These are phyloP conservation scores for Crithidia fasciculata DNA, from an alignment of 208 protist genomes.

Conservation along the genomic window DNA sequence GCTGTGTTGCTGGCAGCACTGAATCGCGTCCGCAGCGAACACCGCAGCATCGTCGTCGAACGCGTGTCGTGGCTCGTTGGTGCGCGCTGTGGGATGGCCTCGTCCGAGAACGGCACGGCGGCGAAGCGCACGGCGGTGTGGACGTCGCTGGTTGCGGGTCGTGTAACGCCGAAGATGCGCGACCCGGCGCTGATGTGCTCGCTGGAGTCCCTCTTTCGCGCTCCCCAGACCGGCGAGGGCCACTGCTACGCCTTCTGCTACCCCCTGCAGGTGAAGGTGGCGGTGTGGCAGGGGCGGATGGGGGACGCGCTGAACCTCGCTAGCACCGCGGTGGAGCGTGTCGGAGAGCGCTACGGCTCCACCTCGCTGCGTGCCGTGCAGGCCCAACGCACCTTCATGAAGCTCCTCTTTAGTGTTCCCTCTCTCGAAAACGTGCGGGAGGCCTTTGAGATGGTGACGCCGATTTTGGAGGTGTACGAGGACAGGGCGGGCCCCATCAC, in stretches of 20 bases:
- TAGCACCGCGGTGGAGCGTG: constrained; percentile 34
- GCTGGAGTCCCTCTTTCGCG: constrained; percentile 57
- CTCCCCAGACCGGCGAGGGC: constrained; percentile 44
- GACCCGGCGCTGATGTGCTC: constrained; percentile 43
- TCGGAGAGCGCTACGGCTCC: constrained; percentile 32
- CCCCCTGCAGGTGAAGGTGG: constrained; percentile 64
- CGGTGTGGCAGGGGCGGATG: constrained; percentile 60
- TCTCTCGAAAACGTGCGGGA: constrained; percentile 45
- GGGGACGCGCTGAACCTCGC: constrained; percentile 57
- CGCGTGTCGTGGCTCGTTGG: constrained; percentile 69
- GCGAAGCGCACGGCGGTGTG: constrained; percentile 37
- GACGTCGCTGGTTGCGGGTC: constrained; percentile 43
- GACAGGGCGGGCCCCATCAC: constrained; percentile 57
- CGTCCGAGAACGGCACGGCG: not conserved
- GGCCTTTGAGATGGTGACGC: constrained; percentile 38
- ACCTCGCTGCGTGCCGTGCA: constrained; percentile 51
- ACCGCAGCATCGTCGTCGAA: constrained; percentile 50
- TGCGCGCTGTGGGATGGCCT: constrained; percentile 17
- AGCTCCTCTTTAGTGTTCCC: constrained; percentile 41
- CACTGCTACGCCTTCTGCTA: constrained; percentile 72
- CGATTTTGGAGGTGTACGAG: constrained; percentile 53
- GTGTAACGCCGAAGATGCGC: constrained; percentile 61
- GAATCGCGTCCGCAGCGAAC: constrained; percentile 35
- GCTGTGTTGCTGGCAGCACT: constrained; percentile 54
- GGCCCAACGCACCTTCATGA: constrained; percentile 36